These are phyloP conservation scores for Pezicula neosporulosa DNA, from an alignment of 2,329 filamentous ascomycete genomes.

Conservation along the genomic window DNA sequence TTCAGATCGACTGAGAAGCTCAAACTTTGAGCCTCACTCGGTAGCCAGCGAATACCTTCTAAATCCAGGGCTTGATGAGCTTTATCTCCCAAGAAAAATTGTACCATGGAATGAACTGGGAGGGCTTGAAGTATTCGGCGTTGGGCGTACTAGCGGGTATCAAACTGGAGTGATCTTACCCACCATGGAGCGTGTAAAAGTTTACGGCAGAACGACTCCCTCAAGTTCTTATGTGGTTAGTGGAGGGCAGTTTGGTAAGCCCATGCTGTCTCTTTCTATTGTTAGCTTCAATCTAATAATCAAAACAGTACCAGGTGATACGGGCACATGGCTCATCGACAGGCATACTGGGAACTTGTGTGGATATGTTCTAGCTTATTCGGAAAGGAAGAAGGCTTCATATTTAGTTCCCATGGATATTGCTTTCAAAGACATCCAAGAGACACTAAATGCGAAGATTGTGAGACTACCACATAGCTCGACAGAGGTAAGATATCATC, in stretches of 20 bases:
- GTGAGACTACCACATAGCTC: not conserved
- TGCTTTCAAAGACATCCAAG: not conserved
- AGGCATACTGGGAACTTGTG: not conserved
- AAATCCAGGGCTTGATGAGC: too few relatives aligned
- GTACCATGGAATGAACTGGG: too few relatives aligned
- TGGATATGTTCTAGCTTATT: not conserved
- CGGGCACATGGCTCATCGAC: not conserved
- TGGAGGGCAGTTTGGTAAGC: not conserved
- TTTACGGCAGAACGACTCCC: not conserved
- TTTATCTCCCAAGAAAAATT: too few relatives aligned
- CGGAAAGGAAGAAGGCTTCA: not conserved
- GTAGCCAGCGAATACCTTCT: too few relatives aligned
- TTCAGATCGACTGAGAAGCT: too few relatives aligned
- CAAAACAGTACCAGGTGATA: not conserved
- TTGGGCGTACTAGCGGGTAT: too few relatives aligned
- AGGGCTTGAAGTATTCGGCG: too few relatives aligned
- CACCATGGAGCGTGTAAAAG: too few relatives aligned
- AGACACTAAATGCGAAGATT: not conserved
- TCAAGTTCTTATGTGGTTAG: not conserved
- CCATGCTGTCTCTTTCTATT: not conserved
- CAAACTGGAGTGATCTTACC: too few relatives aligned
- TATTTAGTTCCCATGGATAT: not conserved
- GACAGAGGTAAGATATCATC: not conserved
- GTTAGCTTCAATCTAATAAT: not conserved
- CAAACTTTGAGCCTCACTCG: too few relatives aligned